A percentile compares a stretch with the other conserved stretches of the same genome.
Evolutionary conservation across 2,329 filamentous ascomycete species (phyloP).

Genomic region (Neonectria faginata): DNA sequence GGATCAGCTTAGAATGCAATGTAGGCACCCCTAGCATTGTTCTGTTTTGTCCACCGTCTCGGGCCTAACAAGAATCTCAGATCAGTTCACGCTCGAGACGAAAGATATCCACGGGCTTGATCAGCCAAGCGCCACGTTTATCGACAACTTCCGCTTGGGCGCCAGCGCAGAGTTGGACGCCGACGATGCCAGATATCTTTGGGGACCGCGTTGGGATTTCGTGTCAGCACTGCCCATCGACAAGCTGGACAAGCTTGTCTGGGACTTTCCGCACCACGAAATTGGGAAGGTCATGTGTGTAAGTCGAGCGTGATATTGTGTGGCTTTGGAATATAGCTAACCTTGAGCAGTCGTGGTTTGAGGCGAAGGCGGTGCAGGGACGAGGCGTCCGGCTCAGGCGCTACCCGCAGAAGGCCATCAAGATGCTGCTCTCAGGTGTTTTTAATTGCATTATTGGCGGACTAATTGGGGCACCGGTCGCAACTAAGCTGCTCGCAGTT

Average conservation of each 20-base stretch:
- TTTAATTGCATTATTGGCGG: background rate
- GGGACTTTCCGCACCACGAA: background rate
- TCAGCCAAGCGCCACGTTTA: background rate
- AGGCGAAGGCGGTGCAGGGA: background rate
- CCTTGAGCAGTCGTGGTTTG: background rate
- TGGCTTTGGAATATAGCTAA: background rate
- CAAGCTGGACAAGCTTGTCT: background rate
- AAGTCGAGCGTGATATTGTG: background rate
- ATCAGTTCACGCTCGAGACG: background rate
- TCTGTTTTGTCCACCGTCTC: background rate
- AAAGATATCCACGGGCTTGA: background rate
- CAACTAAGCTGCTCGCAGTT: background rate
- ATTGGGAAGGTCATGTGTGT: background rate
- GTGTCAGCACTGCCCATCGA: background rate
- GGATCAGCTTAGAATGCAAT: background rate
- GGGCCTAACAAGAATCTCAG: background rate
- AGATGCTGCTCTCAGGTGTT: background rate
- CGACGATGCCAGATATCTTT: background rate
- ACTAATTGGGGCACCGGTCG: background rate
- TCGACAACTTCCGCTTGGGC: background rate
- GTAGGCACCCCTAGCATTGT: background rate
- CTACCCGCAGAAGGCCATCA: background rate
- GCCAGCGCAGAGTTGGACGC: too few species aligned
- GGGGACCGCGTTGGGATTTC: background rate
- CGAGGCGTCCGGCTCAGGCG: background rate